phyloP scores from a whole-genome alignment of 805 yeast species.

The Kodamaea fukazawae region DNA sequence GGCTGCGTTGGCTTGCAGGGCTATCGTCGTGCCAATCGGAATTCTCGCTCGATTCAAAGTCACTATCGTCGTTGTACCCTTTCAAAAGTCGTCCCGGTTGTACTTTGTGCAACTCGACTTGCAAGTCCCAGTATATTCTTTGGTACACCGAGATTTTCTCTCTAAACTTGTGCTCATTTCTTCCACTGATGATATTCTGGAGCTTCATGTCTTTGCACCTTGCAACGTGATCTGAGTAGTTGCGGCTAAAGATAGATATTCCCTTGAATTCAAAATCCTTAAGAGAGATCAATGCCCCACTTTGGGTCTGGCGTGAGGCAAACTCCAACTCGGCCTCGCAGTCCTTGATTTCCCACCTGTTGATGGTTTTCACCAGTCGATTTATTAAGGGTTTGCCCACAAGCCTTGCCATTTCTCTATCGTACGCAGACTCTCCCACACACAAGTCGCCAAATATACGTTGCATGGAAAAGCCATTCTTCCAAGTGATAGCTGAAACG shows the following conservation, averaged over 20 bases:
- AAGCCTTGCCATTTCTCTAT: slow-evolving; percentile 11
- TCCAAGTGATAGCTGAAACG: slow-evolving; percentile 29
- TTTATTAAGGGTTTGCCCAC: slow-evolving; percentile 15
- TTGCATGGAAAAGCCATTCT: slow-evolving; percentile 35
- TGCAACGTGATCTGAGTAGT: slow-evolving; percentile 9
- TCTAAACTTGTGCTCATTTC: slow-evolving; percentile 21
- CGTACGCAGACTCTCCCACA: slow-evolving; percentile 14
- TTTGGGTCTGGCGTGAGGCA: slow-evolving; percentile 9
- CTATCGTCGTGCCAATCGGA: background rate
- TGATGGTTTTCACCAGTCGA: slow-evolving; percentile 23
- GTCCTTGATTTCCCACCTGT: slow-evolving; percentile 33
- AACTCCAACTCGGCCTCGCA: slow-evolving; percentile 29
- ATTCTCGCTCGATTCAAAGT: slow-evolving; percentile 1
- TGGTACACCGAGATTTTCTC: slow-evolving; percentile 25
- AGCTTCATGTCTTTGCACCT: slow-evolving; percentile 20
- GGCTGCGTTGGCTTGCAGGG: no score
- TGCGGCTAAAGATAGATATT: slow-evolving; percentile 8
- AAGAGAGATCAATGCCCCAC: slow-evolving; percentile 1
- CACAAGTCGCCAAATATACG: slow-evolving; percentile 42
- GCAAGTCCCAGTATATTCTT: slow-evolving; percentile 16
- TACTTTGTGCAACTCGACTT: slow-evolving; percentile 5
- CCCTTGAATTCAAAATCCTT: slow-evolving; percentile 13
- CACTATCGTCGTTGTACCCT: slow-evolving; percentile 9
- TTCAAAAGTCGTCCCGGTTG: slow-evolving; percentile 7
- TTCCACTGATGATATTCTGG: slow-evolving; percentile 26